Conservation (phyloP, 2,329 filamentous ascomycete genomes). For the Colletotrichum sp. region DNA sequence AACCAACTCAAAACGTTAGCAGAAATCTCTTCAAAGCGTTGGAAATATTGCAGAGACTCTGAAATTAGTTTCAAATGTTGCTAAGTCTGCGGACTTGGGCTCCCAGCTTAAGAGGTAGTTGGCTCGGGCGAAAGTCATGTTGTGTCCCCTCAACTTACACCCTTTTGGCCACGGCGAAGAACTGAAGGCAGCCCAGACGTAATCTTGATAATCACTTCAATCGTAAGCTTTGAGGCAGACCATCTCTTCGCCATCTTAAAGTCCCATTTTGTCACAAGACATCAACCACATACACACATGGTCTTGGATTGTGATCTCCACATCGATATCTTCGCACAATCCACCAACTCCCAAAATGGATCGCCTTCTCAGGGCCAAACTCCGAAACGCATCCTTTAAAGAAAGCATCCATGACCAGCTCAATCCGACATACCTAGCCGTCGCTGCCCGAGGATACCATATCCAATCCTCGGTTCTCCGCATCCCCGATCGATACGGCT, state of each 20-base stretch:
- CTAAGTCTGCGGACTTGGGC: too few relatives aligned
- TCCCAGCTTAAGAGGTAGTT: neutral
- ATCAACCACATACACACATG: neutral
- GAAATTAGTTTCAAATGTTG: too few relatives aligned
- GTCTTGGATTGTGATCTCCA: neutral
- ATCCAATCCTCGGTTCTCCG: neutral
- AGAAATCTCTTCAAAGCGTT: neutral
- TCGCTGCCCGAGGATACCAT: neutral
- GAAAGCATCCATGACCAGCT: neutral
- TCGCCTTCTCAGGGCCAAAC: neutral
- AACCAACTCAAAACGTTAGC: neutral
- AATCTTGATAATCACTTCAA: neutral
- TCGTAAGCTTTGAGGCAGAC: too few relatives aligned
- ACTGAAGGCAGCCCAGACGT: neutral
- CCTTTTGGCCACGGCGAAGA: neutral
- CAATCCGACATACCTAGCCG: neutral
- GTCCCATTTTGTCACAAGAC: neutral
- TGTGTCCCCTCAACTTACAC: neutral
- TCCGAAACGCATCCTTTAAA: neutral
- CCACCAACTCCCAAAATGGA: neutral
- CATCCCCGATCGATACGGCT: neutral
- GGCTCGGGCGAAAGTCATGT: neutral
- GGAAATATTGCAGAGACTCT: neutral
- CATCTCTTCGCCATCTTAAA: neutral
- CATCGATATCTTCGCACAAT: neutral